Base-by-base conservation (phyloP, 2,329 filamentous ascomycete species). In the Diplodia intermedia region DNA sequence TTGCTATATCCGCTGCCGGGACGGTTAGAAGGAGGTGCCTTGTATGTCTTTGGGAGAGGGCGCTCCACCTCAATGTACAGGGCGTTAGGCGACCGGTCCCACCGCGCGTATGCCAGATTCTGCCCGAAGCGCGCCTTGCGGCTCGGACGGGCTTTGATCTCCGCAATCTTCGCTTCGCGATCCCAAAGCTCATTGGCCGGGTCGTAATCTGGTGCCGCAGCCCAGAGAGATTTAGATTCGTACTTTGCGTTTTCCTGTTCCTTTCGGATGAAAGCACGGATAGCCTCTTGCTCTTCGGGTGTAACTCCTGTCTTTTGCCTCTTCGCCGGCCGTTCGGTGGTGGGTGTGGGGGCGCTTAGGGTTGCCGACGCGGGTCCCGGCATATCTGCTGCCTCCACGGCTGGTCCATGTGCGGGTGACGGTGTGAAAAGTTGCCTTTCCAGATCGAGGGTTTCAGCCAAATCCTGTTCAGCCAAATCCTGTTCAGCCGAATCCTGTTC, bases 111-210 rank as follows among this genome's bases (percentile, higher is more conserved):
- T 12, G 38, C 23, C 14, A 68, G 52, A 11, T 23, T 40, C 7
- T 56, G 18, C 3, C 15, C 20, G 18, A 68, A 40, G 29, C 60
- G 40, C 1, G 26, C 57, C 26, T 68, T 68, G 38, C 66, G 57
- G 40, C 29, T 65, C 11, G 66, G 66, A 7, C 66, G 66, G 0
- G 52, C 50, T 8, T 65, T 65, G 52, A 68, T 68, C 26, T 65
- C 60, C 5, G 52, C 60, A 5, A 63, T 68, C 15, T 68, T 68
- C 12, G 66, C 66, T 6, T 67, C 66, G 31, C 36, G 47, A 23
- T 65, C 53, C 40, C 52, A 66, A 14, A 56, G 11, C 5, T 26
- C 29, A 7, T 52, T 54, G 38, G 23, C 38, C 11, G 65, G 52
- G 14, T 68, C 66, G 33, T 43, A 55, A 7, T 62, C 66, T 9